Base-by-base conservation (phyloP, 2,329 filamentous ascomycete genomes). In the Aspergillus novoparasiticus region DNA sequence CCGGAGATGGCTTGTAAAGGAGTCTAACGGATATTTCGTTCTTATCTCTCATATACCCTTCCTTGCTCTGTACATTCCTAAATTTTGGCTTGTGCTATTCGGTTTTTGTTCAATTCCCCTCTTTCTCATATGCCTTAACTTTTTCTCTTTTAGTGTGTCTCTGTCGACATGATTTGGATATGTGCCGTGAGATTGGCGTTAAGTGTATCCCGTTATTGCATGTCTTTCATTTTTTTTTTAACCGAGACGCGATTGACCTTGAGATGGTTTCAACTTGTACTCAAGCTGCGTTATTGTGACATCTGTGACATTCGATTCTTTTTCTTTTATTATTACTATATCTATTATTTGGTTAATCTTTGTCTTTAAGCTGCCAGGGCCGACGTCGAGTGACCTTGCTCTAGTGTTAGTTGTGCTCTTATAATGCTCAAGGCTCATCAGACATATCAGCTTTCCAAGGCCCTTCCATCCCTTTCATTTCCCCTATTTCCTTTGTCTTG, bases 31-130 rank as follows among this genome's bases (percentile, higher is more conserved):
- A 73, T 69, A 68, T 75, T 72, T 70, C 70, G 68, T 71, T 75
- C 66, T 68, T 73, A 70, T 64, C 69, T 74, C 68, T 71, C 69
- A 74, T 77, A 77, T 77, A 77, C 75, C 75, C 75, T 74, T 76
- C 71, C 70, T 76, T 61, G 59, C 57, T 61, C 71, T 72, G 75
- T 77, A 77, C 69, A 76, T 76, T 75, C 74, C 70, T 66, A 65
- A 66, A 45, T 46, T 66, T 67, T 45, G 57, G 39, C 39, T 67
- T 67, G 62, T 67, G 64, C 58, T 67, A 63, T 64, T 71, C 66
- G 68, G 68, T 67, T 72, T 63, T 68, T 66, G 57, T 64, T 56
- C 39, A 50, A 59, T 62, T 56, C 58, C 58, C 60, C 58, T 61
- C 56, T 56, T 65, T 64, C 58, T 57, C 60, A 57, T 59, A 41